Evolutionary conservation across 2,329 filamentous ascomycete species (phyloP), one percentile per base, ranked within the genome.

Genomic region (Trichoderma sp.): DNA sequence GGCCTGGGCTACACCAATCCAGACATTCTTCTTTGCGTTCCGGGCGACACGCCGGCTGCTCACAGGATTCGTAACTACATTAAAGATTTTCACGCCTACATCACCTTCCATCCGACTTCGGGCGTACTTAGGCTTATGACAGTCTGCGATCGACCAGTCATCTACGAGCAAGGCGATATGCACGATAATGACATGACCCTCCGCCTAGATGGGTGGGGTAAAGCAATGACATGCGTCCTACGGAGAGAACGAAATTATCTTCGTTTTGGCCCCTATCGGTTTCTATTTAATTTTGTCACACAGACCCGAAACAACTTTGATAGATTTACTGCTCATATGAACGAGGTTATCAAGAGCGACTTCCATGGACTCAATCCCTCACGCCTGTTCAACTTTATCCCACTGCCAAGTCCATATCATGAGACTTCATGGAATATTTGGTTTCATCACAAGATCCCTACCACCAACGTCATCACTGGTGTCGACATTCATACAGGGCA

Each of bases 81-180:
- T 10, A 49, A 49, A 11, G 19, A 49, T 14, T n/a, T 13, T 4
- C 43, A 49, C 11, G 43, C 43, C n/a, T 4, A n/a, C 10, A 21
- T 49, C 7, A 11, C n/a, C n/a, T 21, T 49, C 8, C 43, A 49
- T 3, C n/a, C 43, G 11, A 35, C 27, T 19, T 49, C 43, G 11
- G 43, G 43, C 4, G 19, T 21, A 2, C 24, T 64, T 21, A 40
- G 31, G 31, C 52, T 64, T 8, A 40, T 13, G 21, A 29, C 24
- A n/a, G 6, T 16, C 11, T 64, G 49, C 21, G n/a, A 29, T 7
- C 21, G 24, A 3, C 33, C 33, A 7, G 21, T 64, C 33, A 27
- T 53, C 8, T 64, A 64, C 24, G 61, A 64, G 33, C 31, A 31
- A 5, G 61, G 61, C 8, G 35, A 43, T 10, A 56, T 31, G 61